Base-by-base conservation (phyloP, 1,284 basidiomycete genomes). In the Irpex sp. region DNA sequence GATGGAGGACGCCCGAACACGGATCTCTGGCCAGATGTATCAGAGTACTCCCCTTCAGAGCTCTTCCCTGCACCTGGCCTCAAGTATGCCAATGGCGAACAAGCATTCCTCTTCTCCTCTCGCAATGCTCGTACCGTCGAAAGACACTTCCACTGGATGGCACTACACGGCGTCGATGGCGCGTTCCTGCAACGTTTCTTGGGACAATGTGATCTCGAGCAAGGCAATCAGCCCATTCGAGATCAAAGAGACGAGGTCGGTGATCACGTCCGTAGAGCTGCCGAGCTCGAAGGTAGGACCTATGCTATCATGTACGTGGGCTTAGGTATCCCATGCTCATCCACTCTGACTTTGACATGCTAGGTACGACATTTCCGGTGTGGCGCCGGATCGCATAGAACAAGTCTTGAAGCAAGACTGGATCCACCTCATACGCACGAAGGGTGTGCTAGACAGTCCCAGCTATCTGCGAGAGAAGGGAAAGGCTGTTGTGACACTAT, bases 61-160 rank as follows among this genome's bases (percentile, higher is more conserved):
- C 81, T 92, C 11, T 92, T 82, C 69, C 78, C 81, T 11, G 84
- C 83, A 1, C 85, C 87, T n/a, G 90, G 89, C 1, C 77, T 92
- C 55, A 81, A 81, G 54, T 78, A 79, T 4, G 68, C 77, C 47
- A 73, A 78, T 9, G 87, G 87, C 3, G 79, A 84, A 17, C 86
- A 86, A 62, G 82, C 83, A 3, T 80, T 83, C 63, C 74, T 93
- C 5, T 93, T 92, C 74, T 92, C 90, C 1, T 92, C 89, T 1
- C 82, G 91, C 37, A 81, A 92, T 72, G 80, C 84, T 7, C 83
- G 82, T 71, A 92, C 90, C 0, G 89, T 93, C 3, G 81, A 83
- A 66, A 77, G 87, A 21, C 91, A 93, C 70, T 92, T 93, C 71
- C 82, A 86, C 66, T 92, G 89, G 89, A 92, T 93, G 91, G 90